A percentile compares a stretch with the other conserved stretches of the same genome.
These are phyloP conservation scores for Cydonia oblonga DNA, from an alignment of 331 rosid genomes.

Conservation along the genomic window DNA sequence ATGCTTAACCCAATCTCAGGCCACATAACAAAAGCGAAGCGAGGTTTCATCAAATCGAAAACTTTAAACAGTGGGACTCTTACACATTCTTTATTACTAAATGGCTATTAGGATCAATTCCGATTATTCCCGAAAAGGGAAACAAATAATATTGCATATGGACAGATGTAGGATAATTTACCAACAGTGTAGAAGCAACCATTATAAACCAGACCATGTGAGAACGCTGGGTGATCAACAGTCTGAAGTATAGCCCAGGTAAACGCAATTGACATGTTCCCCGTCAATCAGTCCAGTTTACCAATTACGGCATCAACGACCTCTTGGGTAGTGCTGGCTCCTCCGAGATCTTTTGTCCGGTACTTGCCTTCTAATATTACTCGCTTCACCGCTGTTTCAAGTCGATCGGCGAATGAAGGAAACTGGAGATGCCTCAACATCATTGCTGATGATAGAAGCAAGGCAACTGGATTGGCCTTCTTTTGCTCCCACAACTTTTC, in stretches of 20 bases:
- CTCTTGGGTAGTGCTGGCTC: slow-evolving; percentile 68
- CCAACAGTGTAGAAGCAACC: not conserved
- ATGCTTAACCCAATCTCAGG: not conserved
- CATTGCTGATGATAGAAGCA: slow-evolving; percentile 91
- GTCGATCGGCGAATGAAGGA: slow-evolving; percentile 81
- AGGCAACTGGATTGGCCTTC: slow-evolving; percentile 87
- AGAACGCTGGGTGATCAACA: not conserved
- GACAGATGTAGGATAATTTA: slow-evolving; percentile 7
- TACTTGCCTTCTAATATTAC: slow-evolving; percentile 62
- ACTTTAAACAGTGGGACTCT: no score
- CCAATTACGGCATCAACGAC: slow-evolving; percentile 67
- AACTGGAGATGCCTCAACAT: slow-evolving; percentile 94
- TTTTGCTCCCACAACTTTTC: slow-evolving; percentile 41
- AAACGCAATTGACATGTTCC: not conserved
- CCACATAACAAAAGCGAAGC: not conserved
- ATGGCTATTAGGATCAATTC: not conserved
- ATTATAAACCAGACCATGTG: not conserved
- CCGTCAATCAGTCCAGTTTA: slow-evolving; percentile 40
- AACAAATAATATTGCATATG: not conserved
- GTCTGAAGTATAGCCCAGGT: slow-evolving; percentile 1
- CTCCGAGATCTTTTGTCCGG: slow-evolving; percentile 86
- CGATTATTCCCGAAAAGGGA: slow-evolving; percentile 2
- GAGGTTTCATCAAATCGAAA: not conserved
- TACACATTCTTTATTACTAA: slow-evolving; percentile 17
- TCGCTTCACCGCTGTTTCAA: slow-evolving; percentile 67